Evolutionary conservation across 1,284 basidiomycete species (phyloP), one percentile per base, ranked within the genome.

Genomic region (Xerocomus amazonicus): DNA sequence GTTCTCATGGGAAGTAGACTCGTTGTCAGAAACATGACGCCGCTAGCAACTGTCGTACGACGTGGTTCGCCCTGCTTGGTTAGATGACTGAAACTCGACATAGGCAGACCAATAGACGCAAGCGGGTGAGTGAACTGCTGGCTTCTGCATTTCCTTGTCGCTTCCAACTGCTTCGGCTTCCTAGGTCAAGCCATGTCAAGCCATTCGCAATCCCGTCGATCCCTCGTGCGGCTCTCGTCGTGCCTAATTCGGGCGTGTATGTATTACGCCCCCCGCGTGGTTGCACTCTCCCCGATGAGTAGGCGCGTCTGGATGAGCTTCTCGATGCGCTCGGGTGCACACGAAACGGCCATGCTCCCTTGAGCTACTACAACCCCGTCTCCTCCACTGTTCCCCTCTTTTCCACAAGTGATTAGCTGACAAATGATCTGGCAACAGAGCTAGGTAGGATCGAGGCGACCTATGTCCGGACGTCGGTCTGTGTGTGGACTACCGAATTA

Each of bases 361-460:
- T 14, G 27, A 42, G n/a, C 34, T n/a, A 9, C 23, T 5, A 36
- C 44, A 0, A 31, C 29, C 9, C 28, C 14, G 19, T 47, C 31
- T 32, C 14, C 16, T 37, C 9, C 10, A 19, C 19, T 7, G 9
- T 17, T 4, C 34, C n/a, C 35, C 19, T 4, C 19, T 23, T 8
- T 32, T 36, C 27, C 4, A 27, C 36, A 13, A 9, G 23, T 29
- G 51, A 70, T 42, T 37, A 41, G 2, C 50, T 73, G 47, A 72
- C 70, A 17, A 44, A 44, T 0, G 39, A 47, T 3, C 43, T 66
- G 38, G 70, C 69, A 9, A 42, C 6, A 0, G 27, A 32, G 0
- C 31, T 57, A 6, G 69, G 70, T 2, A 58, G 53, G 28, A 57
- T 68, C 2, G 5, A 56, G 5, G 68, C 59, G 32, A 2, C 48